phyloP scores from a whole-genome alignment of 2,329 filamentous ascomycete species.

The Cladosporium austrohemisphaericum region DNA sequence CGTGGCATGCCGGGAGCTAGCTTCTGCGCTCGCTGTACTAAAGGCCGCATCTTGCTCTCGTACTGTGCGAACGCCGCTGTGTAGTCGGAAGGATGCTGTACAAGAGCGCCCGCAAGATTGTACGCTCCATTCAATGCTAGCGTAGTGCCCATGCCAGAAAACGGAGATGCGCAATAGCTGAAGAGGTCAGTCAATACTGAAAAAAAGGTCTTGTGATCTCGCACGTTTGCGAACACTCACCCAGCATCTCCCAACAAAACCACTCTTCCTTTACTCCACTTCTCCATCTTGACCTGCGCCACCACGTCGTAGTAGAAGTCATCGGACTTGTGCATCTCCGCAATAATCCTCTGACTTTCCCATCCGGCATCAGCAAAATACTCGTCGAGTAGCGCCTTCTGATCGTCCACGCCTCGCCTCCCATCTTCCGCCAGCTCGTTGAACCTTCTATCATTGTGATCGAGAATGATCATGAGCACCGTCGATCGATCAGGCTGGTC shows the following conservation, averaged over 20 bases:
- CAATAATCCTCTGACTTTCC: constrained; percentile 26
- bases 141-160: constrained; percentile 36
- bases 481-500: constrained; percentile 22
- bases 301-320: constrained; percentile 34
- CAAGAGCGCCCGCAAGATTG: constrained; percentile 30
- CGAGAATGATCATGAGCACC: constrained; percentile 26
- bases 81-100: constrained; percentile 17
- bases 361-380: constrained; percentile 28
- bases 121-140: constrained; percentile 34
- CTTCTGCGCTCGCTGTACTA: constrained; percentile 27
- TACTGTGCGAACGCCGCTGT: constrained; percentile 25
- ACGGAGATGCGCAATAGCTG: constrained; percentile 29
- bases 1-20: constrained; percentile 20
- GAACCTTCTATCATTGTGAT: constrained; percentile 22
- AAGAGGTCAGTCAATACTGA: not conserved
- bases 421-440: constrained; percentile 19
- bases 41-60: constrained; percentile 25
- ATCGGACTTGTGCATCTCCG: constrained; percentile 27
- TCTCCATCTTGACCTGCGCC: constrained; percentile 30
- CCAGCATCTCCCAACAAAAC: constrained; percentile 31
- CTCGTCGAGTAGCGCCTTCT: constrained; percentile 28
- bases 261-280: constrained; percentile 30
- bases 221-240: not conserved
- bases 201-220: too few species aligned
- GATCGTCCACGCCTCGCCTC: constrained; percentile 18